Base-by-base conservation (phyloP, 106 monocot species). In the Amphibolis antarctica region DNA sequence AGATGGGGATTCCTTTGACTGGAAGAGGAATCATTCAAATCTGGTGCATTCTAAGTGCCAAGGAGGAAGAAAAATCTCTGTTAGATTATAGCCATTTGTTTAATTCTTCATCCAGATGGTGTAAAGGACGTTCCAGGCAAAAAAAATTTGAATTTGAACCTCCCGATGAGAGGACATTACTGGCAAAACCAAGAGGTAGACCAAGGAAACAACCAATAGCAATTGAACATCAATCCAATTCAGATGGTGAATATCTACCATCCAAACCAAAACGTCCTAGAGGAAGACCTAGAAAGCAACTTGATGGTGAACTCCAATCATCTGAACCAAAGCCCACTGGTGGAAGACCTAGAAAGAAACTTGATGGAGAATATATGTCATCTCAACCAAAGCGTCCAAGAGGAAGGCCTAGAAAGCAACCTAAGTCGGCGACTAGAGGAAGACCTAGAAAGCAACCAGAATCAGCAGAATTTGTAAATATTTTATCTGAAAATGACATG, bases 1-100 rank as follows among this genome's bases (percentile, higher is more conserved):
- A 86, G 55, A 75, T 94, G 54, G 94, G 94, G 49, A 43, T 56
- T 23, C 79, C 76, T 44, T 80, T 86, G 66, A 66, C 42, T 28
- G 94, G 88, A 71, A 79, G 89, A 76, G 89, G 94, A 44, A 59
- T 81, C 42, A 75, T 94, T 74, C 94, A 94, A 64, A 89, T 94
- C 36, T 94, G 94, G 94, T 83, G 86, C 66, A 63, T 94, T 23
- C n/a, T 78, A 68, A 77, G 48, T 72, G 36, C 65, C 17, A 46
- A 25, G 45, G 75, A 74, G 44, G 84, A 69, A 47, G 55, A 56
- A 36, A 62, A 78, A 48, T 14, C 55, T 28, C 27, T 2, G 17
- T 36, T 51, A 27, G 42, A 59, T 65, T 65, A 42, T 46, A 42
- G 50, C 28, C 23, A 24, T 56, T 66, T 67, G 25, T 19, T 51